Base-by-base conservation (phyloP, 331 rosid genomes). In the Ulmus americana region DNA sequence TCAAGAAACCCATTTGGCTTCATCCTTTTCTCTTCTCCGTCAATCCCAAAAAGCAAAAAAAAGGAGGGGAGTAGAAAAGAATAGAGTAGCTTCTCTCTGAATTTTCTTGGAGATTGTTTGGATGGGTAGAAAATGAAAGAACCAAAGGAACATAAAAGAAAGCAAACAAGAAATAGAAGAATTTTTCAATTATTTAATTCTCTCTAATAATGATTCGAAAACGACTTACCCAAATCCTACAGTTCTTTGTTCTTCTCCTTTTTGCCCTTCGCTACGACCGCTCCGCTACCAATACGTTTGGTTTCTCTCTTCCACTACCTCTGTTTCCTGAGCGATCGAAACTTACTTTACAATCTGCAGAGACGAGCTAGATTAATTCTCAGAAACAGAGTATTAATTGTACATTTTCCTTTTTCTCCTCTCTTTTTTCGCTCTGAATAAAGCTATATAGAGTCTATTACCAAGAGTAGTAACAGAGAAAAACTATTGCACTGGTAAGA, bases 211-310 rank as follows among this genome's bases (percentile, higher is more conserved):
- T 63, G 76, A 77, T 72, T 68, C 46, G 85, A 84, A 81, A 86
- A 68, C 73, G 90, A 86, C 97, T 74, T 70, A 81, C 83, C 90
- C 16, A 70, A 82, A 59, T 80, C 60, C 79, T 82, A 82, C 88
- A 20, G 73, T 75, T 53, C 50, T 57, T 65, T 71, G 61, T 52
- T 74, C 73, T 61, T 49, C 58, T 59, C 82, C 42, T 65, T 63
- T 47, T 16, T 49, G 49, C 65, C 81, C 67, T 44, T 47, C 11
- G 45, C 74, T 46, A 39, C 39, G 14, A 48, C 55, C 53, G 44
- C 44, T 44, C 63, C 47, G 55, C 58, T 45, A 61, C 47, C 62
- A 59, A 57, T 22, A 49, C 59, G 57, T 44, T 72, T 54, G 10
- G 14, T 67, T 8, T 12, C 72, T 54, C 59, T 48, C 45, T 54